Conservation (phyloP, 2,329 filamentous ascomycete species). For the Fusarium proliferatum region DNA sequence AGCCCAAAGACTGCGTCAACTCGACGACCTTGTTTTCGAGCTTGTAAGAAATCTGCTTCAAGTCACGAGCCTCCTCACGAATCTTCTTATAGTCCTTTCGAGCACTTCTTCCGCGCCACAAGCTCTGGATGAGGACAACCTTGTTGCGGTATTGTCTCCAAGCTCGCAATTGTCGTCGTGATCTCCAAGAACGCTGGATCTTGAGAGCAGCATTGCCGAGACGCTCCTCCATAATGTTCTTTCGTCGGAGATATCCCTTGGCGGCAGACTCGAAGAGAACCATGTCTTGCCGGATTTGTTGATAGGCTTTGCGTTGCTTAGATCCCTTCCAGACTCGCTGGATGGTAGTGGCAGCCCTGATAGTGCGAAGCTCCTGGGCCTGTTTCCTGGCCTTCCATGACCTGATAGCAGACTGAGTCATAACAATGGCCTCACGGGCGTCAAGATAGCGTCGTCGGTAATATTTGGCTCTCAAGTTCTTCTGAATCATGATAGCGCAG, state of each 20-base stretch:
- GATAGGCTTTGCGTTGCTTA: constrained; percentile 86
- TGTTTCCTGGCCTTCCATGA: constrained; percentile 81
- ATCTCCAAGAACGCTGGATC: constrained; percentile 92
- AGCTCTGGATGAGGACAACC: constrained; percentile 87
- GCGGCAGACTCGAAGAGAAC: constrained; percentile 89
- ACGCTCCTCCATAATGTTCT: constrained; percentile 92
- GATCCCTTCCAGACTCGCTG: constrained; percentile 95
- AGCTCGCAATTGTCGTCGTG: constrained; percentile 77
- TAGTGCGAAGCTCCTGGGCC: constrained; percentile 82
- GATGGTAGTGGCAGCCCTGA: constrained; percentile 92
- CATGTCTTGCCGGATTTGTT: constrained; percentile 82
- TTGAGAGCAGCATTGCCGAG: constrained; percentile 89
- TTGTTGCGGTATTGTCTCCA: constrained; percentile 94
- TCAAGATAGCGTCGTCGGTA: constrained; percentile 92
- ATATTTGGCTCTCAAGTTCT: constrained; percentile 96
- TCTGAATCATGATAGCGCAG: constrained; percentile 97
- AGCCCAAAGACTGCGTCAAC: constrained; percentile 91
- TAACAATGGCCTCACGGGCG: constrained; percentile 82
- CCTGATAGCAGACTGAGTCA: constrained; percentile 81
- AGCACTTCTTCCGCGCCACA: constrained; percentile 89
- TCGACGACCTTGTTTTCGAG: constrained; percentile 99
- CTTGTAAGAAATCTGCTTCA: constrained; percentile 99
- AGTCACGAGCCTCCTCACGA: constrained; percentile 94
- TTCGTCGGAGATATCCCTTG: constrained; percentile 91
- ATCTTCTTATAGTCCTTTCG: constrained; percentile 88